These are phyloP conservation scores for Thymus mandschuricus DNA, from an alignment of 257 asterid species.

Conservation along the genomic window DNA sequence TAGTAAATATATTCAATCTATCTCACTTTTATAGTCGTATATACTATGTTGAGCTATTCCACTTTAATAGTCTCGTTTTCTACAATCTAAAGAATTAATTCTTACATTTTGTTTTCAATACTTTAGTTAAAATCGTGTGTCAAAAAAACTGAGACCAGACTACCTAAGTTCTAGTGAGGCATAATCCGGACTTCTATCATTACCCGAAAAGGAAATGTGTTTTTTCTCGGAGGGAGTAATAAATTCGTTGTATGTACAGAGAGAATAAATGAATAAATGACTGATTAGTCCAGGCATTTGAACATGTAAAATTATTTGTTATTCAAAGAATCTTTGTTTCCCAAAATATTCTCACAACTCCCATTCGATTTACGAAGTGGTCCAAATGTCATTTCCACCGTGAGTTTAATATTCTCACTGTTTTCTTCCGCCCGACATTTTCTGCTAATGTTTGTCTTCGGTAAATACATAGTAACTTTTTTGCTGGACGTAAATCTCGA, in stretches of 20 bases:
- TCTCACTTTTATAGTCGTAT: no score
- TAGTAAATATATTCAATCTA: no score
- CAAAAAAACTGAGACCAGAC: no score
- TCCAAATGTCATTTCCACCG: neutral
- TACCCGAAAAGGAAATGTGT: neutral
- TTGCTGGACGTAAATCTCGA: no score
- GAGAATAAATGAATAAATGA: neutral
- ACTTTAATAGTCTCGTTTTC: no score
- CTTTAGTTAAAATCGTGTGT: no score
- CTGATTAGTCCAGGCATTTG: neutral
- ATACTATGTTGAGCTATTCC: no score
- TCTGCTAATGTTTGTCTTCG: neutral
- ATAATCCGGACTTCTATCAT: neutral
- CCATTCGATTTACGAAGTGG: neutral
- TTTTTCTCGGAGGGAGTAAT: constrained; percentile 9
- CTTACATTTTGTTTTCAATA: no score
- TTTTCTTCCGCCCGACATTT: constrained; percentile 1
- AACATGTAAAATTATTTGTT: neutral
- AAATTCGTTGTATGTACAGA: neutral
- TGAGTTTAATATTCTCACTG: constrained; percentile 3
- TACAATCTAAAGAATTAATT: no score
- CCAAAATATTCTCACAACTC: neutral
- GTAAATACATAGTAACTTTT: neutral
- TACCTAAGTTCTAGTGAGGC: no score
- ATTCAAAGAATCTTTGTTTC: neutral